phyloP scores from a whole-genome alignment of 768 basidiomycete species.

The Phaeotremella skinneri region DNA sequence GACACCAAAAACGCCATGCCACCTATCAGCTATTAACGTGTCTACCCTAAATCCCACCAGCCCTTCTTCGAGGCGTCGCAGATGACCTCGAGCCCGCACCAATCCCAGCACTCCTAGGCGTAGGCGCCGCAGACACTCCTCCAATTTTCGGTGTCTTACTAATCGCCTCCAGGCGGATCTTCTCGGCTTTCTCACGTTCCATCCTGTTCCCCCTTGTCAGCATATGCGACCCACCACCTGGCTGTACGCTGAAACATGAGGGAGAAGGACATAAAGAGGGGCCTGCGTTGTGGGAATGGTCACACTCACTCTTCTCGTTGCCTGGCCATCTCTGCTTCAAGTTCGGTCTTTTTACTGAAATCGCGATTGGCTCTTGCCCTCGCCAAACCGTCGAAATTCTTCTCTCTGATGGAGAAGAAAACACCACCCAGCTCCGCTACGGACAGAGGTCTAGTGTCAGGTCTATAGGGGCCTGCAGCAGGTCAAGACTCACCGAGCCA shows the following conservation, averaged over 20 bases:
- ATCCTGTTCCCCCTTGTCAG: conserved; percentile 37
- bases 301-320: conserved; percentile 50
- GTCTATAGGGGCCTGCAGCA: conserved; percentile 7
- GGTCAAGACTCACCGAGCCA: conserved; percentile 79
- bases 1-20: too few relatives aligned
- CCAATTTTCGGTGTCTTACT: conserved; percentile 45
- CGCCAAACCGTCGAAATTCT: conserved; percentile 89
- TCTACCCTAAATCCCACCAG: conserved; percentile 42
- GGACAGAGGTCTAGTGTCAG: conserved; percentile 13
- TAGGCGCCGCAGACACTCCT: conserved; percentile 36
- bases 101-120: conserved; percentile 49
- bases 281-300: not conserved
- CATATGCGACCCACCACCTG: too few relatives aligned
- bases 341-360: conserved; percentile 84
- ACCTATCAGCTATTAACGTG: not conserved
- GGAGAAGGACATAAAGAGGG: not conserved
- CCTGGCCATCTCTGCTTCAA: conserved; percentile 85
- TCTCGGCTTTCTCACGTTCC: conserved; percentile 44
- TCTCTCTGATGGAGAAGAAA: conserved; percentile 96
- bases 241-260: not conserved
- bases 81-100: conserved; percentile 45
- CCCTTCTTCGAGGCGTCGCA: conserved; percentile 45
- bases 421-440: conserved; percentile 90
- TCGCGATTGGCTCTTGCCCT: conserved; percentile 69
- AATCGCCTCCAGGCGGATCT: conserved; percentile 39